Base-by-base conservation (phyloP, 208 protist species). In the Acanthamoeba triangularis region DNA sequence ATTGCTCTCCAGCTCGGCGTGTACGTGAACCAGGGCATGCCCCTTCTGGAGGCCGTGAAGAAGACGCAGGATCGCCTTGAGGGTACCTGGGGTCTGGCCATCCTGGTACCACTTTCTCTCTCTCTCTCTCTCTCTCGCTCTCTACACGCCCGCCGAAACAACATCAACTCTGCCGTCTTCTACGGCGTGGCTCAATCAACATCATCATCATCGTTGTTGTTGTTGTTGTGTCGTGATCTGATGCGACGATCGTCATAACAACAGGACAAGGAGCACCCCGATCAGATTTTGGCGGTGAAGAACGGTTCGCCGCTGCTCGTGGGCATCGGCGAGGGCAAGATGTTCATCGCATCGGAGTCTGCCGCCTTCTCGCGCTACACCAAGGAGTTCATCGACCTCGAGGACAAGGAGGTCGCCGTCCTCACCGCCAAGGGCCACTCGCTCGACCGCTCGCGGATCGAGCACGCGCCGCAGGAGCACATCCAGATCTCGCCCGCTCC, bases 331-430 rank as follows among this genome's bases (percentile, higher is more conserved):
- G 96, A 97, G 25, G 96, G 96, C 56, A 78, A 95, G 59, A 97
- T 96, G 96, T 97, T 97, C 87, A 96, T 97, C 67, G 97, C 97
- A 7, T 96, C 88, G 30, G 97, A 97, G 49, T 74, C 96, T 11
- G 90, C 96, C 69, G 96, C 97, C 35, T 98, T 98, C 33, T 85
- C 65, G 41, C 37, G 97, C 47, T 94, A 98, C 69, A 98, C 97
- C 5, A 98, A 98, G 30, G 95, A 98, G 52, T 98, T 96, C 35
- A 98, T 98, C 63, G 90, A 96, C 13, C 95, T 98, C 47, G 95
- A 98, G n/a, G 97, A 98, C 93, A 82, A 95, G 35, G 97, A 98
- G 76, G 96, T 98, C 59, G 97, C 96, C 3, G 92, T 98, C 18
- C 78, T 98, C 20, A 96, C 94, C 35, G 87, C 95, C 13, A 96